Conservation (phyloP, 2,329 filamentous ascomycete genomes). For the Orbilia oligospora region DNA sequence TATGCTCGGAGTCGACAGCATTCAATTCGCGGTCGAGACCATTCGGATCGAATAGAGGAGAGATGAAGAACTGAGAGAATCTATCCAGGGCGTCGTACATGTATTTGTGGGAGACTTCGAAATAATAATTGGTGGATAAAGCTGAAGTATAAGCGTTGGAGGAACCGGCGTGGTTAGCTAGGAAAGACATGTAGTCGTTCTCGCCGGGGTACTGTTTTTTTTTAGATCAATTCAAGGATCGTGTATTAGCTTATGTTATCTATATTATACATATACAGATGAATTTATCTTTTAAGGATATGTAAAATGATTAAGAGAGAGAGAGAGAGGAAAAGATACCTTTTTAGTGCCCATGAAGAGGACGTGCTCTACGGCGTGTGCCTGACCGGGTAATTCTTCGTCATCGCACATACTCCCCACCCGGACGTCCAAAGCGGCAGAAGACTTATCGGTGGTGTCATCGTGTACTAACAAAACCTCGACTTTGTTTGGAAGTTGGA, state of each 20-base stretch:
- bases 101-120: slow-evolving; percentile 88
- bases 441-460: slow-evolving; percentile 94
- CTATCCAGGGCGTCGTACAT: slow-evolving; percentile 87
- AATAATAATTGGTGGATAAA: slow-evolving; percentile 97
- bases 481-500: slow-evolving; percentile 85
- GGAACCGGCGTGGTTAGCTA: slow-evolving; percentile 88
- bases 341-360: slow-evolving; percentile 99
- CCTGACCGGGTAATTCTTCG: slow-evolving; percentile 81
- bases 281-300: too few relatives aligned
- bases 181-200: slow-evolving; percentile 95
- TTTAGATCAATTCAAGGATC: too few relatives aligned
- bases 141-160: slow-evolving; percentile 96
- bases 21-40: slow-evolving; percentile 88
- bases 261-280: too few relatives aligned
- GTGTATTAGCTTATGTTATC: too few relatives aligned
- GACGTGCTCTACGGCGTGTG: slow-evolving; percentile 94
- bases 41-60: slow-evolving; percentile 85
- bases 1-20: slow-evolving; percentile 95
- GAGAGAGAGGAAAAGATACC: too few relatives aligned
- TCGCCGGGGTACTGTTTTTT: slow-evolving; percentile 94
- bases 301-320: too few relatives aligned
- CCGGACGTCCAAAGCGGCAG: slow-evolving; percentile 93
- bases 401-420: slow-evolving; percentile 96
- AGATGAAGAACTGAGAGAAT: slow-evolving; percentile 94
- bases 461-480: slow-evolving; percentile 95